phyloP scores from a whole-genome alignment of 2,329 filamentous ascomycete genomes.

The Cordyceps javanica region DNA sequence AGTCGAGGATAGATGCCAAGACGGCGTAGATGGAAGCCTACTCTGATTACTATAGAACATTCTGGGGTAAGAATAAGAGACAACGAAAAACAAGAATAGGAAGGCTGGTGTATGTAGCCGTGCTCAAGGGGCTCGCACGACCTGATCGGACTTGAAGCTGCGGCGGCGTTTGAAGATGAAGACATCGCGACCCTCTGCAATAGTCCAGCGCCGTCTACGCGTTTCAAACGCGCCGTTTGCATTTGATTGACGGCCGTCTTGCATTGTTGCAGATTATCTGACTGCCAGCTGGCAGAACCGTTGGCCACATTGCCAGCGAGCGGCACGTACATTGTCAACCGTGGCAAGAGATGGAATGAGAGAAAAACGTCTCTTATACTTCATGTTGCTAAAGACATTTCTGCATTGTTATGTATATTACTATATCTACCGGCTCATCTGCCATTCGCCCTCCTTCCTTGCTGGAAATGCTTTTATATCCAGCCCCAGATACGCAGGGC shows the following conservation, averaged over 20 bases:
- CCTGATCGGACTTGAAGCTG: not conserved
- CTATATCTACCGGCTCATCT: too few relatives aligned
- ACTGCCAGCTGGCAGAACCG: slow-evolving; percentile 4
- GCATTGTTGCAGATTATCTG: too few relatives aligned
- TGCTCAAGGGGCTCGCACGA: not conserved
- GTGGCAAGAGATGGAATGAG: not conserved
- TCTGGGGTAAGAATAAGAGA: not conserved
- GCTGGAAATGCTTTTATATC: too few relatives aligned
- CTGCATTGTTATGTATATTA: too few relatives aligned
- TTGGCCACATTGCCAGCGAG: not conserved
- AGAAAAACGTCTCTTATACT: too few relatives aligned
- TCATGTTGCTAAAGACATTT: too few relatives aligned
- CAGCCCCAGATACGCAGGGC: too few relatives aligned
- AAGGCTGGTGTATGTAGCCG: not conserved
- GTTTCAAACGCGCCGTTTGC: slow-evolving; percentile 10
- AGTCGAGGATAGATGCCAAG: too few relatives aligned
- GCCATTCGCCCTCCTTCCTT: too few relatives aligned
- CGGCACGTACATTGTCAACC: not conserved
- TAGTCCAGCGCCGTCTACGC: not conserved
- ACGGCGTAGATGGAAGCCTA: slow-evolving; percentile 36
- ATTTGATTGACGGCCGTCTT: not conserved
- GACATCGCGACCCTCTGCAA: not conserved
- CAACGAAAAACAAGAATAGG: not conserved
- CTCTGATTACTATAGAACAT: slow-evolving; percentile 99
- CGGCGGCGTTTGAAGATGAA: not conserved